These are phyloP conservation scores for Rhododendron simsii DNA, from an alignment of 148 eudicot species.

Conservation along the genomic window DNA sequence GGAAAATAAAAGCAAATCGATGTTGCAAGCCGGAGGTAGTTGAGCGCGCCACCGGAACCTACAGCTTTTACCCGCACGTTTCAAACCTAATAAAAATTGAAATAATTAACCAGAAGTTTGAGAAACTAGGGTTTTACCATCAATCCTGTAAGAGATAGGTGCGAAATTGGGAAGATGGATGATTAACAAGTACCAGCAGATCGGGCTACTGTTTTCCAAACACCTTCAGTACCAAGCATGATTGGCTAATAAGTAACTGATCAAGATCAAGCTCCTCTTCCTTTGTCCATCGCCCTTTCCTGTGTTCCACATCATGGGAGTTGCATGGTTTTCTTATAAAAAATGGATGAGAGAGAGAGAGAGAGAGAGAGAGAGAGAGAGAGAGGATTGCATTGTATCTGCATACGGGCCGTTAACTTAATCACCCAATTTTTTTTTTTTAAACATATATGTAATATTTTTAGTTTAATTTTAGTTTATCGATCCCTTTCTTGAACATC, in stretches of 20 bases:
- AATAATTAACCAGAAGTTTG: not conserved
- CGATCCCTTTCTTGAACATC: too few species aligned
- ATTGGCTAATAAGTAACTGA: conserved; percentile 78
- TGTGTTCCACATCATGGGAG: conserved; percentile 61
- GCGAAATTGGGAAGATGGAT: not conserved
- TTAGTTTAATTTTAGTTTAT: too few species aligned
- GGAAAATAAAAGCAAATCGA: not conserved
- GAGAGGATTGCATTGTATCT: too few species aligned
- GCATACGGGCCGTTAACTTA: too few species aligned
- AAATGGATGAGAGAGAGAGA: not conserved
- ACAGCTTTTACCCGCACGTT: conserved; percentile 21
- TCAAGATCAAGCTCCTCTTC: conserved; percentile 88
- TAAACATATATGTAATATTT: too few species aligned
- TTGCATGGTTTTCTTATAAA: conserved; percentile 51
- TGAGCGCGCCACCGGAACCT: conserved; percentile 83
- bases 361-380: not conserved
- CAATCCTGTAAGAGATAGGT: not conserved
- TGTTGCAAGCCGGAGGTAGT: conserved; percentile 50
- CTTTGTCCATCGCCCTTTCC: conserved; percentile 99
- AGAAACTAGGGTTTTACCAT: conserved; percentile 7
- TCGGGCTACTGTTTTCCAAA: conserved; percentile 83
- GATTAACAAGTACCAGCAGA: conserved; percentile 47
- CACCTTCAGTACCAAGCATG: conserved; percentile 71
- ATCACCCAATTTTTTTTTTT: too few species aligned
- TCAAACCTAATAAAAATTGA: conserved; percentile 42